Evolutionary conservation across 306 rosid genomes (phyloP), one percentile per base, ranked within the genome.

Genomic region (Fragaria vesca): DNA sequence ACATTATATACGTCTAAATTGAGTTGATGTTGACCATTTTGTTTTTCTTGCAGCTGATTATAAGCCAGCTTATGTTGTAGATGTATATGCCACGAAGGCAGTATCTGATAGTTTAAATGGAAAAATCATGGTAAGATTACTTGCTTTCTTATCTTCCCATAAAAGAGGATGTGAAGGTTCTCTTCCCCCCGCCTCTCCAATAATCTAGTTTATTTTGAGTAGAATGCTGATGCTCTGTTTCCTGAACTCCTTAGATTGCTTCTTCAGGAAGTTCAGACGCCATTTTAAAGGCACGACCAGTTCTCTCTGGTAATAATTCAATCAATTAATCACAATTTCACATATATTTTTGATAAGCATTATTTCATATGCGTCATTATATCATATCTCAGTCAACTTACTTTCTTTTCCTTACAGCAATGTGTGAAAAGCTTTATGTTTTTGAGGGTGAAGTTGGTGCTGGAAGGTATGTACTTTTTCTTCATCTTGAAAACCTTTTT

Each of bases 361-460:
- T 38, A 12, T 38, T 77, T 71, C 67, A 28, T 42, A 42, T 5
- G 57, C 71, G 79, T 58, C 70, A 75, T 66, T 75, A 45, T 73
- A 46, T 79, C 51, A 28, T 32, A 30, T 57, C 43, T 75, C 54
- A 21, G 26, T 65, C 58, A 70, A 75, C 76, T 71, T 78, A 62
- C 76, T 80, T 30, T 74, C 65, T 88, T 76, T 83, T 87, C 72
- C 74, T 79, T 81, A 78, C 96, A 94, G 98, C 90, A 72, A 92
- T 94, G 98, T 89, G 94, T 78, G 93, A 89, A 76, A 92, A 89
- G 76, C 93, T 92, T 70, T 90, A 83, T 79, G 77, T 85, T 84
- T 94, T 90, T 84, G 96, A 89, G 88, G 96, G 97, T 66, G 90
- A 89, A 87, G 85, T 92, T 85, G 98, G 94, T 78, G 90, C 92